A percentile compares a stretch with the other conserved stretches of the same genome.
These are phyloP conservation scores for Centaurea solstitialis DNA, from an alignment of 129 eudicot genomes.

Conservation along the genomic window DNA sequence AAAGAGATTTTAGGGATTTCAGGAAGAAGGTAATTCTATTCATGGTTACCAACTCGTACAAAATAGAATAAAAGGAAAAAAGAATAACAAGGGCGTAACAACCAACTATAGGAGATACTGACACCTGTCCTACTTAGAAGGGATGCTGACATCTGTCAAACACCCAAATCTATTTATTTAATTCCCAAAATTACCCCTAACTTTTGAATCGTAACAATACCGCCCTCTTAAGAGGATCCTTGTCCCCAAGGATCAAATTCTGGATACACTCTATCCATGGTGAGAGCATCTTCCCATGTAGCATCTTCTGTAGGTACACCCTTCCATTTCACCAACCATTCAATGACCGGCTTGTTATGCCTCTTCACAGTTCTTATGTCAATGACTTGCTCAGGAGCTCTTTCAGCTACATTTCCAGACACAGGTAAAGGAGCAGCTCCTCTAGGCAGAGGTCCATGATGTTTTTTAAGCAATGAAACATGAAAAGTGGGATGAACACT, in stretches of 20 bases:
- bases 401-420: background rate
- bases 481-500: conserved; percentile 1
- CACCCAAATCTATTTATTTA: too few species aligned
- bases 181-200: too few species aligned
- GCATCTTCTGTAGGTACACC: background rate
- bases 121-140: too few species aligned
- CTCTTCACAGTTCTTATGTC: background rate
- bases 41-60: too few species aligned
- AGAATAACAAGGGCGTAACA: too few species aligned
- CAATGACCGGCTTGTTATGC: background rate
- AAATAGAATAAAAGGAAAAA: too few species aligned
- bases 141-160: too few species aligned
- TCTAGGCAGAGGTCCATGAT: background rate
- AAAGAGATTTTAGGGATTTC: too few species aligned
- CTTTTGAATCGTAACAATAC: background rate
- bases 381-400: background rate
- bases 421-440: background rate
- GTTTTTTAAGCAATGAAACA: background rate
- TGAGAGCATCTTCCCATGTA: background rate
- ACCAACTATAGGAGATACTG: too few species aligned
- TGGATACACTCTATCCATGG: background rate
- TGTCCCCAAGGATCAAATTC: conserved; percentile 34
- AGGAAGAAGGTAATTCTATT: too few species aligned
- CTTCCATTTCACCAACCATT: background rate
- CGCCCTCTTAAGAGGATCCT: conserved; percentile 12